Conservation (phyloP, 768 basidiomycete species). For the Hypsizygus marmoreus region DNA sequence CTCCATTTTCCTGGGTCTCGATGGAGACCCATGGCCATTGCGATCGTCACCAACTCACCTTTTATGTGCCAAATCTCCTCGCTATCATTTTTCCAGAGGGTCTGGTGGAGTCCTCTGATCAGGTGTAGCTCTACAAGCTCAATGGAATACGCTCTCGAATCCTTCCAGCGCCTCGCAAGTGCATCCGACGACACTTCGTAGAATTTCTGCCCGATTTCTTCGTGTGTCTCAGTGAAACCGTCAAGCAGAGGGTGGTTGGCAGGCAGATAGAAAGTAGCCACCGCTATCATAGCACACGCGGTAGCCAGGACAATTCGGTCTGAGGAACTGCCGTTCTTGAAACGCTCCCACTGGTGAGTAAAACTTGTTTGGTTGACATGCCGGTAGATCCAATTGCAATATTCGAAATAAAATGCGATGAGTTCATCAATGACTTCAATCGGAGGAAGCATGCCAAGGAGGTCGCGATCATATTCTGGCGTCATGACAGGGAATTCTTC, state of each 20-base stretch:
- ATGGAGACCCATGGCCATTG: slow-evolving; percentile 82
- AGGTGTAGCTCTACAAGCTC: slow-evolving; percentile 79
- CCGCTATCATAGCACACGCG: slow-evolving; percentile 73
- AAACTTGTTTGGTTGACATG: slow-evolving; percentile 71
- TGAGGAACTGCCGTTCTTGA: slow-evolving; percentile 64
- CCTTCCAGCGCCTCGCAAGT: slow-evolving; percentile 60
- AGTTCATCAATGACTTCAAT: slow-evolving; percentile 72
- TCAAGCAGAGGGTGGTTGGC: slow-evolving; percentile 62
- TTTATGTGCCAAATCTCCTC: slow-evolving; percentile 81
- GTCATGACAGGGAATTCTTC: slow-evolving; percentile 43
- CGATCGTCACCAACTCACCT: slow-evolving; percentile 74
- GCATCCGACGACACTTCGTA: slow-evolving; percentile 70
- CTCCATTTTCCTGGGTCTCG: slow-evolving; percentile 82
- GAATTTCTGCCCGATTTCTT: slow-evolving; percentile 65
- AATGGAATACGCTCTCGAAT: slow-evolving; percentile 61
- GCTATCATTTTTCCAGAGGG: slow-evolving; percentile 70
- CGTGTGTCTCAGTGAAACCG: slow-evolving; percentile 49
- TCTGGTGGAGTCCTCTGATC: slow-evolving; percentile 70
- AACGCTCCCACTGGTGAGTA: slow-evolving; percentile 66
- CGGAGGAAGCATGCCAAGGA: slow-evolving; percentile 65
- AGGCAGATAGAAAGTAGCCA: slow-evolving; percentile 74
- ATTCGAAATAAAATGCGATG: slow-evolving; percentile 78
- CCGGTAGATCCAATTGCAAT: slow-evolving; percentile 87
- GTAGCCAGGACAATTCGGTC: slow-evolving; percentile 74
- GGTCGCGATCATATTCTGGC: slow-evolving; percentile 71